phyloP scores from a whole-genome alignment of 495 filamentous ascomycete genomes.

The Poronia punctata region DNA sequence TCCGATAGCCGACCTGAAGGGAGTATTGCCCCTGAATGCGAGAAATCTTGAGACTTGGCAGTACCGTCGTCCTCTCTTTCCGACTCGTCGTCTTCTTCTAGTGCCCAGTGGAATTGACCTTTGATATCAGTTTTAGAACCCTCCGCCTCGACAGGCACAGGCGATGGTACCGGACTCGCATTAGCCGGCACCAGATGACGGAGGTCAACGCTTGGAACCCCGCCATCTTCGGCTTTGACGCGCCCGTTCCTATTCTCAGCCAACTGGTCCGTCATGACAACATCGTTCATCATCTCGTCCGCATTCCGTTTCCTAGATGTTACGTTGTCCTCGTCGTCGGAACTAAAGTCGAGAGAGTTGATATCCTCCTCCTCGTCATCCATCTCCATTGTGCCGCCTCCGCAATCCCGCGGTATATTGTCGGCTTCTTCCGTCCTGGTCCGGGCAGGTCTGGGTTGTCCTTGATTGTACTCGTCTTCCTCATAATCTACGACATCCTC shows the following conservation, averaged over 20 bases:
- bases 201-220: slow-evolving; percentile 10
- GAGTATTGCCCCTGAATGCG: neutral
- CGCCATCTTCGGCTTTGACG: slow-evolving; percentile 31
- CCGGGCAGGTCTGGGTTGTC: slow-evolving; percentile 3
- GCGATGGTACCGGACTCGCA: slow-evolving; percentile 5
- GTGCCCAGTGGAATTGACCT: slow-evolving; percentile 20
- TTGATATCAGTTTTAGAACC: slow-evolving; percentile 5
- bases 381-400: too few species aligned
- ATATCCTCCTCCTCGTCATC: slow-evolving; percentile 9
- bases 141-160: neutral
- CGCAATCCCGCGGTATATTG: too few species aligned
- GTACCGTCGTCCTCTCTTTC: slow-evolving; percentile 9
- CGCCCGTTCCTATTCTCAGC: slow-evolving; percentile 24
- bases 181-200: slow-evolving; percentile 25
- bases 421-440: neutral
- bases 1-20: slow-evolving; percentile 5
- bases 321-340: neutral
- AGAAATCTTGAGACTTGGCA: neutral
- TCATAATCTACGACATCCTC: slow-evolving; percentile 22
- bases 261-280: slow-evolving; percentile 32
- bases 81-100: slow-evolving; percentile 17
- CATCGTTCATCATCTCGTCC: slow-evolving; percentile 29
- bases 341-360: neutral
- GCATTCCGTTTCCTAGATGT: slow-evolving; percentile 22
- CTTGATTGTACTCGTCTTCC: slow-evolving; percentile 14